A percentile compares a stretch with the other conserved stretches of the same genome.
Conservation (phyloP, 2,329 filamentous ascomycete genomes). For the Macroventuria anomochaeta region DNA sequence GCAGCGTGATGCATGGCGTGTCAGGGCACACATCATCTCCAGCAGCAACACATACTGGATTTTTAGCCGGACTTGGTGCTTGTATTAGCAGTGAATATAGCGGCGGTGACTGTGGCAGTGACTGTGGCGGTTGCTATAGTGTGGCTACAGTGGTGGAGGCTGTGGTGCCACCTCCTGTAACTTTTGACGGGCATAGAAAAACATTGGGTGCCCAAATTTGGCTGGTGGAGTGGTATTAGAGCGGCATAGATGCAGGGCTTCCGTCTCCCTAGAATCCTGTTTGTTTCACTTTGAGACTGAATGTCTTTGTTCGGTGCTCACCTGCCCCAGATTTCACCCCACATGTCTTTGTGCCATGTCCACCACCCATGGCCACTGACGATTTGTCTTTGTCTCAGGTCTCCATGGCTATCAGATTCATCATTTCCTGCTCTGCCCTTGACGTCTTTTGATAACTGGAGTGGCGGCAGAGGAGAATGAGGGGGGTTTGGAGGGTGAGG, state of each 20-base stretch:
- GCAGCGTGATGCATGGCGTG: background rate
- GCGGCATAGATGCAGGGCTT: slow-evolving; percentile 6
- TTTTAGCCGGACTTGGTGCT: background rate
- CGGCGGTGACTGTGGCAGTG: too few species aligned
- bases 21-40: background rate
- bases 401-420: background rate
- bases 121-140: too few species aligned
- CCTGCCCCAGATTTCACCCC: background rate
- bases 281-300: background rate
- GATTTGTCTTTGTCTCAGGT: background rate
- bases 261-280: background rate
- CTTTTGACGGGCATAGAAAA: background rate
- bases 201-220: background rate
- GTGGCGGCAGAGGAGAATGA: too few species aligned
- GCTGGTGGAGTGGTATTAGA: background rate
- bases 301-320: slow-evolving; percentile 1
- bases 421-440: too few species aligned
- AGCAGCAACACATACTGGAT: background rate
- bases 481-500: too few species aligned
- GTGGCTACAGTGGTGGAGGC: too few species aligned
- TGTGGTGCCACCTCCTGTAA: too few species aligned
- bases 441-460: too few species aligned
- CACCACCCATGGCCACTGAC: background rate
- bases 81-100: too few species aligned
- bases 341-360: background rate